Conservation (phyloP, 768 basidiomycete genomes). For the Hebeloma cylindrosporum region DNA sequence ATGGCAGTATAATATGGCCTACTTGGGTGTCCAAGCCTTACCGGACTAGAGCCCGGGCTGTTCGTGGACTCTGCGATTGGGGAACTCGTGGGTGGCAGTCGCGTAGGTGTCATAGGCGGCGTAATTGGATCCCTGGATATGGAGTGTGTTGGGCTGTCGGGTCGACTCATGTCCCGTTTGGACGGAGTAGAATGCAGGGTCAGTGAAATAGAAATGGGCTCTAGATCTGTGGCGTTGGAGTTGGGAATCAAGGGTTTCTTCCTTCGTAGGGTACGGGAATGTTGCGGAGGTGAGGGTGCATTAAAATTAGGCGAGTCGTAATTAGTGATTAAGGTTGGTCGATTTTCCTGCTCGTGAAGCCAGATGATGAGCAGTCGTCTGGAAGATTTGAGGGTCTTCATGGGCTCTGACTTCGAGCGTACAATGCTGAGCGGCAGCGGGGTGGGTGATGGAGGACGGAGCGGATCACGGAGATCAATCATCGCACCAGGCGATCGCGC, state of each 20-base stretch:
- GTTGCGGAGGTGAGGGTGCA: not conserved
- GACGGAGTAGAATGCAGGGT: constrained; percentile 14
- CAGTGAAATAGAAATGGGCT: constrained; percentile 26
- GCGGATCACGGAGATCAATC: constrained; percentile 10
- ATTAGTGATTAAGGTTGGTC: not conserved
- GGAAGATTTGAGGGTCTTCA: constrained; percentile 16
- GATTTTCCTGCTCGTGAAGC: no score
- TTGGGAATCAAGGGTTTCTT: constrained; percentile 6
- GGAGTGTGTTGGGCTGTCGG: not conserved
- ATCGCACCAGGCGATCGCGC: not conserved
- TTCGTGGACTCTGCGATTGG: constrained; percentile 7
- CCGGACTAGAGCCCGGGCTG: constrained; percentile 20
- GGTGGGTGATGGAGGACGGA: constrained; percentile 2
- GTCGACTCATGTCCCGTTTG: no score
- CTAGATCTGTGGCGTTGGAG: constrained; percentile 20
- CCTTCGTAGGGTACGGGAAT: constrained; percentile 5
- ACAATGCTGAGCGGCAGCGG: constrained; percentile 16
- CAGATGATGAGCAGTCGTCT: no score
- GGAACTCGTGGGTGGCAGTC: constrained; percentile 17
- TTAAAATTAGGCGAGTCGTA: not conserved
- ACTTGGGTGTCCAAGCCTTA: constrained; percentile 49
- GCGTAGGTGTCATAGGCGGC: not conserved
- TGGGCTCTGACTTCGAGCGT: constrained; percentile 15
- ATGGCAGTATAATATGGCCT: constrained; percentile 58
- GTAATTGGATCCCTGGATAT: not conserved